Percentiles rank a stretch among this genome's conserved stretches.
These are phyloP conservation scores for Mortierella sp. DNA, from an alignment of 371 early-diverging fungal genomes.

Conservation along the genomic window DNA sequence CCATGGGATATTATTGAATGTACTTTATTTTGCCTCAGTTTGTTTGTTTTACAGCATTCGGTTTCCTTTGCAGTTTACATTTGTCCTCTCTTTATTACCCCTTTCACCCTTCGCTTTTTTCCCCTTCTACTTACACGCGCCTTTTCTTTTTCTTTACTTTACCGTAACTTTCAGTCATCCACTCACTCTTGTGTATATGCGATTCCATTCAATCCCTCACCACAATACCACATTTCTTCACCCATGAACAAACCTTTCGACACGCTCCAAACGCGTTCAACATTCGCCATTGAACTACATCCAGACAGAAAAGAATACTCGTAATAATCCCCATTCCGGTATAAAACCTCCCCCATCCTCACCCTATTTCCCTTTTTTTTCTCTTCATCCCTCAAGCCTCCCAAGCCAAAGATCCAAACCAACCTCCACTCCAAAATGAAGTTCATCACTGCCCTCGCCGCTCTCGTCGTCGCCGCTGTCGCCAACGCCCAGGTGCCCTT, in stretches of 20 bases:
- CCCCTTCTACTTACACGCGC: neutral
- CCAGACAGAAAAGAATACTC: neutral
- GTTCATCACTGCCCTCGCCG: slow-evolving; percentile 40
- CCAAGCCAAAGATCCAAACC: slow-evolving; percentile 2
- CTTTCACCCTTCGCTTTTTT: too few relatives aligned
- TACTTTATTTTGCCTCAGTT: neutral
- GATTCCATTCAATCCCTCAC: neutral
- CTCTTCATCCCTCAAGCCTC: slow-evolving; percentile 8
- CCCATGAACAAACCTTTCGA: neutral
- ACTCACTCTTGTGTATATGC: too few relatives aligned
- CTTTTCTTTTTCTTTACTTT: neutral
- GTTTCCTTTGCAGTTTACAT: neutral
- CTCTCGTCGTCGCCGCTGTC: slow-evolving; percentile 29
- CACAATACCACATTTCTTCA: neutral
- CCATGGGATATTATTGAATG: neutral
- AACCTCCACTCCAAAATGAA: slow-evolving; percentile 34
- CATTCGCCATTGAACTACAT: neutral
- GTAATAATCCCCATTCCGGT: neutral
- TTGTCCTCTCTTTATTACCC: too few relatives aligned
- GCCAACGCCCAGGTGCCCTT: slow-evolving; percentile 26
- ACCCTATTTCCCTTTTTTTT: slow-evolving; percentile 13
- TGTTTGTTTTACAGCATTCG: neutral
- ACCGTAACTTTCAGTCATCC: too few relatives aligned
- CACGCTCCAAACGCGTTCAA: neutral
- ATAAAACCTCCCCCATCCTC: neutral